These are phyloP conservation scores for Trametes gibbosa DNA, from an alignment of 768 basidiomycete species.

Conservation along the genomic window DNA sequence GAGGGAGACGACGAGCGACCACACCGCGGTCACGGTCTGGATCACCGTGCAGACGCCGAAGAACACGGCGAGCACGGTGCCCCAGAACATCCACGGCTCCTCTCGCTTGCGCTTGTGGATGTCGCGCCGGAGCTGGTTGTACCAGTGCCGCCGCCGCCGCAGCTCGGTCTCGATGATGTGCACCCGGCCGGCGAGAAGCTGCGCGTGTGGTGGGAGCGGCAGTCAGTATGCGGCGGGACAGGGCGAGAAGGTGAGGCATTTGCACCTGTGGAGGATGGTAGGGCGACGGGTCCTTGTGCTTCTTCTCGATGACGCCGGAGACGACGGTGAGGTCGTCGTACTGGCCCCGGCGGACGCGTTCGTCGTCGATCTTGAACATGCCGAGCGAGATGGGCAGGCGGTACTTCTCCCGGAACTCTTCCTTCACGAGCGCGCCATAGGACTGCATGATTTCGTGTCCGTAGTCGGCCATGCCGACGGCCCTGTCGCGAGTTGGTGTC, in stretches of 20 bases:
- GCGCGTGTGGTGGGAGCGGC: not conserved
- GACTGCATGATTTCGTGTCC: conserved; percentile 8
- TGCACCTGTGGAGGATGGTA: conserved; percentile 12
- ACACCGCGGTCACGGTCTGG: conserved; percentile 20
- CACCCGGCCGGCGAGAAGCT: conserved; percentile 13
- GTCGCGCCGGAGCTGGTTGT: conserved; percentile 13
- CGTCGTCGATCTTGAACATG: conserved; percentile 14
- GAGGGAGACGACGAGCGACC: conserved; percentile 3
- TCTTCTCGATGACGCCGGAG: conserved; percentile 3
- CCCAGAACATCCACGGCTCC: conserved; percentile 21
- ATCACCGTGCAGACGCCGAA: conserved; percentile 20
- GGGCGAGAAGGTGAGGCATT: not conserved
- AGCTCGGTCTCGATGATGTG: conserved; percentile 1
- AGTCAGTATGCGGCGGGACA: not conserved
- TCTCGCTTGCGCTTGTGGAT: conserved; percentile 14
- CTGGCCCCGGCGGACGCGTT: not conserved
- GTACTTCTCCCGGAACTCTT: conserved; percentile 12
- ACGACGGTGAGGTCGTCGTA: conserved; percentile 12
- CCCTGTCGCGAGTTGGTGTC: not conserved
- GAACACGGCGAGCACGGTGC: conserved; percentile 18
- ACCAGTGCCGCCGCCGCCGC: conserved; percentile 9
- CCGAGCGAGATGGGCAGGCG: conserved; percentile 12
- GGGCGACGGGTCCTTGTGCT: not conserved
- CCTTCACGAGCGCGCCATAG: conserved; percentile 7
- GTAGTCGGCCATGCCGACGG: conserved; percentile 5